Conservation (phyloP, 2,329 filamentous ascomycete genomes). For the Cercospora beticola region DNA sequence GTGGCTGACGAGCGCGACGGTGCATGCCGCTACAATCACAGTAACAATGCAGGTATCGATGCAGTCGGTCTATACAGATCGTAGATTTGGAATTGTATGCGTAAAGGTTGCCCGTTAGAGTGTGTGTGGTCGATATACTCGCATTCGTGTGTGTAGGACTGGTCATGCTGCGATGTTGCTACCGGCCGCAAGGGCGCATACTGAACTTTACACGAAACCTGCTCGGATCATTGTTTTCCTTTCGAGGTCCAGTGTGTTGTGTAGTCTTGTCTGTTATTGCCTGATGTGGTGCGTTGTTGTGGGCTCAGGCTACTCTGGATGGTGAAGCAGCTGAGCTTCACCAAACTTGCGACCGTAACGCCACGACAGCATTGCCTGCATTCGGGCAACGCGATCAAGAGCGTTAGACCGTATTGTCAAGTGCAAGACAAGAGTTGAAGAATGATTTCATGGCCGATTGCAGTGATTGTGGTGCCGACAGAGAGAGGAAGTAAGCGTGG, state of each 20-base stretch:
- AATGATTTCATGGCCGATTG: background rate
- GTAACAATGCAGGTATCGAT: background rate
- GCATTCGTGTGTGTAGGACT: background rate
- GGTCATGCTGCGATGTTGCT: background rate
- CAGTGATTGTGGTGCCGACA: background rate
- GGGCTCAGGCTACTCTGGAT: background rate
- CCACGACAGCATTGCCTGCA: background rate
- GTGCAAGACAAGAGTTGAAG: background rate
- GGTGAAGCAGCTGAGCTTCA: background rate
- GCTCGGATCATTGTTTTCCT: background rate
- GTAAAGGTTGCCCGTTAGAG: background rate
- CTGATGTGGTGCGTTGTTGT: background rate
- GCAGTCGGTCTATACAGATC: background rate
- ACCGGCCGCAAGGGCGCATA: background rate
- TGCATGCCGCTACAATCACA: background rate
- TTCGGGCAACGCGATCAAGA: background rate
- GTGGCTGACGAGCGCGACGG: background rate
- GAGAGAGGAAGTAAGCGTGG: background rate
- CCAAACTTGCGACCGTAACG: background rate
- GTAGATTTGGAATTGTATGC: background rate
- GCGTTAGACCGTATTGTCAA: background rate
- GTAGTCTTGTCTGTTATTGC: background rate
- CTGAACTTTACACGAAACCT: background rate
- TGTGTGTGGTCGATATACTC: background rate
- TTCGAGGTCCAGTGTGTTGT: background rate